A percentile compares a stretch with the other conserved stretches of the same genome.
These are phyloP conservation scores for Echinosophora koreensis DNA, from an alignment of 306 rosid species.

Conservation along the genomic window DNA sequence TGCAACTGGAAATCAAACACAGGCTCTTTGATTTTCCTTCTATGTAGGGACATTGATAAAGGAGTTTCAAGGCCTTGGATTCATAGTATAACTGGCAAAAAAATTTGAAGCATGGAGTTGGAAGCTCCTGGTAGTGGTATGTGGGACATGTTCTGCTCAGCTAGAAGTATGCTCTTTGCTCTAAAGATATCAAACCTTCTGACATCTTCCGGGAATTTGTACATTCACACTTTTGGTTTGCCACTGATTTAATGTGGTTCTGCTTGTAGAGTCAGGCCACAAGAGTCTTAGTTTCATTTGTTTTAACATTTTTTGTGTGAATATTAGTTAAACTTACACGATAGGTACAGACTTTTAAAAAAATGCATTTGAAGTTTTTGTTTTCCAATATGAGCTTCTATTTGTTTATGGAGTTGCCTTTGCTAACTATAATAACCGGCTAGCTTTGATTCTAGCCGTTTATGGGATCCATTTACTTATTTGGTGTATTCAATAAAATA, in stretches of 20 bases:
- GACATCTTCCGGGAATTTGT: conserved; percentile 43
- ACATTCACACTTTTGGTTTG: conserved; percentile 40
- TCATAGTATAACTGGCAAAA: not conserved
- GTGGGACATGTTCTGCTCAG: conserved; percentile 4
- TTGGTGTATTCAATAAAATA: too few relatives aligned
- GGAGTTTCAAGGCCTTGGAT: conserved; percentile 36
- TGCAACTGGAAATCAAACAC: too few relatives aligned
- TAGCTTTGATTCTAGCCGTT: not conserved
- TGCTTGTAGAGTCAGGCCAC: conserved; percentile 47
- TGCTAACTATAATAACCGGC: not conserved
- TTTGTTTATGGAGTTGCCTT: not conserved
- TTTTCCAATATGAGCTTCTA: not conserved
- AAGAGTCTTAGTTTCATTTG: conserved; percentile 24
- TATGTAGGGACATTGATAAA: conserved; percentile 10
- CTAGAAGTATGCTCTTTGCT: conserved; percentile 30
- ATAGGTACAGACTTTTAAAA: conserved; percentile 26
- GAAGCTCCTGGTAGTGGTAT: not conserved
- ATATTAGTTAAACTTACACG: conserved; percentile 44
- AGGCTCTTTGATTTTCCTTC: conserved; percentile 33
- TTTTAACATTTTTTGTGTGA: conserved; percentile 42
- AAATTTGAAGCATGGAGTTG: conserved; percentile 22
- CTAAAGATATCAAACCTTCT: conserved; percentile 43
- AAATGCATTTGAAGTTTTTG: conserved; percentile 40
- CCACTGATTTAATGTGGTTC: conserved; percentile 44
- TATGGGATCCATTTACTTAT: not conserved